phyloP scores from a whole-genome alignment of 164 flowering plant species.

The Tetrastigma voinierianum region DNA sequence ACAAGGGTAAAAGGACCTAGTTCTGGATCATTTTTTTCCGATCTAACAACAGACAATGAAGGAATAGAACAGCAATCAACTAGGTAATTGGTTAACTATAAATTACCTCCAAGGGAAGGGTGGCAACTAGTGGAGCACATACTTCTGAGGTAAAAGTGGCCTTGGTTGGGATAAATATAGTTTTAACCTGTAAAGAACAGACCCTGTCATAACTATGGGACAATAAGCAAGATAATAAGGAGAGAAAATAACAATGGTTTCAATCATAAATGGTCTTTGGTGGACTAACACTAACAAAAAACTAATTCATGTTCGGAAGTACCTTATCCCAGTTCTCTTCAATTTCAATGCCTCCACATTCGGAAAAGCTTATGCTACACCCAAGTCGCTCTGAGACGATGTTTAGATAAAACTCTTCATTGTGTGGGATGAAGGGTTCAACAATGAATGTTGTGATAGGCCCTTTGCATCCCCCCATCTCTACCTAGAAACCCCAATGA shows the following conservation, averaged over 20 bases:
- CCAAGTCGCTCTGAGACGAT: constrained; percentile 91
- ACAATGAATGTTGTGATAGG: constrained; percentile 92
- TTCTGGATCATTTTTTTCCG: not conserved
- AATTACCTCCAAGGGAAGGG: constrained; percentile 89
- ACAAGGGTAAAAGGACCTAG: not conserved
- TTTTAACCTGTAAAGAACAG: constrained; percentile 60
- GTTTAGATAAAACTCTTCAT: constrained; percentile 77
- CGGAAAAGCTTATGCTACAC: constrained; percentile 83
- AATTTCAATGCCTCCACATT: constrained; percentile 93
- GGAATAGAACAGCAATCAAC: not conserved
- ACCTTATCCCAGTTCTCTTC: constrained; percentile 99
- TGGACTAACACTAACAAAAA: not conserved
- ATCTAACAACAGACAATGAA: not conserved
- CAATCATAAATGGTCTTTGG: not conserved
- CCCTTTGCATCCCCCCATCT: constrained; percentile 91
- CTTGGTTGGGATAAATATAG: constrained; percentile 73
- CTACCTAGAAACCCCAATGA: constrained; percentile 41
- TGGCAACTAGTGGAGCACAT: constrained; percentile 83
- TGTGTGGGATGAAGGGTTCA: constrained; percentile 85
- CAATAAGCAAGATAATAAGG: not conserved
- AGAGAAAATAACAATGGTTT: not conserved
- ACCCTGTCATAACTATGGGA: constrained; percentile 1
- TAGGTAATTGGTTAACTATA: not conserved
- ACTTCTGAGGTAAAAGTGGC: constrained; percentile 55
- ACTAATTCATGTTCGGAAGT: constrained; percentile 3